These are phyloP conservation scores for Claviceps fusiformis DNA, from an alignment of 2,329 filamentous ascomycete genomes.

Conservation along the genomic window DNA sequence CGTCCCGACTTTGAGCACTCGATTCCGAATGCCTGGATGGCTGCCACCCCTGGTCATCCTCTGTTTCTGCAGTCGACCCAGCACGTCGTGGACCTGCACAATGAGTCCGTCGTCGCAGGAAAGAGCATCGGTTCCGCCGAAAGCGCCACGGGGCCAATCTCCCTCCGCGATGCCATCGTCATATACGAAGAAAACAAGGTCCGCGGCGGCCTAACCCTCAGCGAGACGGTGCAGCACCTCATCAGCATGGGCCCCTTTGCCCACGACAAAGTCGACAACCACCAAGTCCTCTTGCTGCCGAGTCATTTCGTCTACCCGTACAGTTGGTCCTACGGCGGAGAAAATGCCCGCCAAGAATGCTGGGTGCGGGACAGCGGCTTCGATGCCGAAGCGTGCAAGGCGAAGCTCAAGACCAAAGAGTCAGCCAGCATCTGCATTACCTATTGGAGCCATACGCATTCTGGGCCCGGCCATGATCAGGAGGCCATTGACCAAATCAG, in stretches of 20 bases:
- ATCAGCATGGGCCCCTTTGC: background rate
- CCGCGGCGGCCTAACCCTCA: background rate
- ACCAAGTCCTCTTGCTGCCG: conserved; percentile 12
- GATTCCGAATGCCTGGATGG: conserved; percentile 26
- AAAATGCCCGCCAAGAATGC: conserved; percentile 7
- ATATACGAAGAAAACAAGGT: background rate
- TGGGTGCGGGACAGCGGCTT: conserved; percentile 10
- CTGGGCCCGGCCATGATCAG: background rate
- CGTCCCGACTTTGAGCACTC: conserved; percentile 16
- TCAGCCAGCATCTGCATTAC: conserved; percentile 14
- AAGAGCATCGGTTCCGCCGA: background rate
- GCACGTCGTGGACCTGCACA: background rate
- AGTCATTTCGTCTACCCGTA: conserved; percentile 14
- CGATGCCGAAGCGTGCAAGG: conserved; percentile 11
- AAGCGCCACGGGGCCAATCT: background rate
- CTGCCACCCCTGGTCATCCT: conserved; percentile 19
- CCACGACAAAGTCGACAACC: background rate
- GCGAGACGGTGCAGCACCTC: background rate
- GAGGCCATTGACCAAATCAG: background rate
- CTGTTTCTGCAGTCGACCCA: conserved; percentile 17
- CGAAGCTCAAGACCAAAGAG: conserved; percentile 7
- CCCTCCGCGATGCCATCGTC: background rate
- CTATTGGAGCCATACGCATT: conserved; percentile 16
- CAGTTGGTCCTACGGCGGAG: conserved; percentile 11
- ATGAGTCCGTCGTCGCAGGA: background rate